phyloP scores from a whole-genome alignment of 352 stramenopile genomes.

The Thalassiosira delicatula region DNA sequence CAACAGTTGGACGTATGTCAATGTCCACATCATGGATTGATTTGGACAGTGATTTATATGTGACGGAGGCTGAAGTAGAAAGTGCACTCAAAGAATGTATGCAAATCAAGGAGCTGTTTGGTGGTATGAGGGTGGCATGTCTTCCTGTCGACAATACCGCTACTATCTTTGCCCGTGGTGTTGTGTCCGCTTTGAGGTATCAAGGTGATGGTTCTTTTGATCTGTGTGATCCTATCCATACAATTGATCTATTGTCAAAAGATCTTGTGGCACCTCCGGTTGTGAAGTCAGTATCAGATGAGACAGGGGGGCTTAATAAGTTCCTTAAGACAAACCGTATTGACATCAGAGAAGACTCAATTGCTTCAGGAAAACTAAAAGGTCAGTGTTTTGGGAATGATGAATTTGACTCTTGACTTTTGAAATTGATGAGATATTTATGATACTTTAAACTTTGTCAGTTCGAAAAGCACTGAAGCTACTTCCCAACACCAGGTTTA shows the following conservation, averaged over 20 bases:
- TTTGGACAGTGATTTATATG: conserved; percentile 8
- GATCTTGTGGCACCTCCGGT: not conserved
- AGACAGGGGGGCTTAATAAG: not conserved
- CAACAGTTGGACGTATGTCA: not conserved
- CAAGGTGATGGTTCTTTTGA: not conserved
- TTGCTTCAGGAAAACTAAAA: not conserved
- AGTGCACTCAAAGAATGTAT: not conserved
- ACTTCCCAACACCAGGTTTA: not conserved
- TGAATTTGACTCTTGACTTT: too few relatives aligned
- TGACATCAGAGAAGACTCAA: not conserved
- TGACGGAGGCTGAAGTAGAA: conserved; percentile 5
- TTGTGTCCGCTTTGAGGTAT: not conserved
- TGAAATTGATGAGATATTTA: too few relatives aligned
- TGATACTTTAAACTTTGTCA: too few relatives aligned
- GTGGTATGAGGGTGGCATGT: not conserved
- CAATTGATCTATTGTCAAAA: conserved; percentile 18
- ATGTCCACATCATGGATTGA: conserved; percentile 1
- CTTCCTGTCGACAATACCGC: conserved; percentile 12
- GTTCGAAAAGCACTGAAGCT: not conserved
- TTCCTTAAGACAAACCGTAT: conserved; percentile 24
- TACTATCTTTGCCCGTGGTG: not conserved
- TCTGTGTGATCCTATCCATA: conserved; percentile 9
- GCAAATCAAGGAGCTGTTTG: not conserved
- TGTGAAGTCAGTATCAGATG: not conserved
- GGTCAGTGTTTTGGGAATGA: too few relatives aligned